Conservation (phyloP, 306 rosid genomes). For the Sicyos baderoa region DNA sequence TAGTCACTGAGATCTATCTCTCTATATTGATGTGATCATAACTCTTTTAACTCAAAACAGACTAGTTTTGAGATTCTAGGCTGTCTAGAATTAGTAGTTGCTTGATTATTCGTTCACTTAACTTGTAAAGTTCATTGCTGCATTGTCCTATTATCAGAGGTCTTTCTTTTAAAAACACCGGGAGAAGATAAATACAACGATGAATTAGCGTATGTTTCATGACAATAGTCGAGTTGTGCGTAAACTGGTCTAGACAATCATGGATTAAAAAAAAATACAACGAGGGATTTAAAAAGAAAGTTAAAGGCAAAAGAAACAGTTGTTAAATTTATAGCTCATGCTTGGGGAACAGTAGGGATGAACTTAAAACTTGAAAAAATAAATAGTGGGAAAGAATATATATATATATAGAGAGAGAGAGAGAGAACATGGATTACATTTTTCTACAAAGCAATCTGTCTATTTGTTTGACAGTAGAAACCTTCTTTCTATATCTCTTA, state of each 20-base stretch:
- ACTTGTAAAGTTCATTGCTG: background rate
- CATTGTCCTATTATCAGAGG: background rate
- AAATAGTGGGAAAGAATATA: slow-evolving; percentile 3
- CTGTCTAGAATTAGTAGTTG: background rate
- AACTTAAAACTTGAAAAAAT: background rate
- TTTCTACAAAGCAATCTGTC: slow-evolving; percentile 11
- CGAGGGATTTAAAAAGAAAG: background rate
- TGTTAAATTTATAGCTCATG: background rate
- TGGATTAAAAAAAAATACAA: too few relatives aligned
- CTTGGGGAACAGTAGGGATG: background rate
- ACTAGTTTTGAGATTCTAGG: background rate
- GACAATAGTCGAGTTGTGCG: too few relatives aligned
- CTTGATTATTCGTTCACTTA: background rate
- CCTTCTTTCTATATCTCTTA: slow-evolving; percentile 14
- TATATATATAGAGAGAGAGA: too few relatives aligned
- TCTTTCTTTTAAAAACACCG: background rate
- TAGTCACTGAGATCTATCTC: slow-evolving; percentile 14
- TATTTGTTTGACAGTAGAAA: slow-evolving; percentile 15
- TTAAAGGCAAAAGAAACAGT: background rate
- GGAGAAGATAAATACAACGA: background rate
- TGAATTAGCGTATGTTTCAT: too few relatives aligned
- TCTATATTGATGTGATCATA: background rate
- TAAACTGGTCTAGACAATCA: too few relatives aligned
- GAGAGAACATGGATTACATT: background rate
- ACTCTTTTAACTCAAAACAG: background rate